Evolutionary conservation across 805 yeast species (phyloP), one percentile per base, ranked within the genome.

Genomic region (Yarrowia sp.): DNA sequence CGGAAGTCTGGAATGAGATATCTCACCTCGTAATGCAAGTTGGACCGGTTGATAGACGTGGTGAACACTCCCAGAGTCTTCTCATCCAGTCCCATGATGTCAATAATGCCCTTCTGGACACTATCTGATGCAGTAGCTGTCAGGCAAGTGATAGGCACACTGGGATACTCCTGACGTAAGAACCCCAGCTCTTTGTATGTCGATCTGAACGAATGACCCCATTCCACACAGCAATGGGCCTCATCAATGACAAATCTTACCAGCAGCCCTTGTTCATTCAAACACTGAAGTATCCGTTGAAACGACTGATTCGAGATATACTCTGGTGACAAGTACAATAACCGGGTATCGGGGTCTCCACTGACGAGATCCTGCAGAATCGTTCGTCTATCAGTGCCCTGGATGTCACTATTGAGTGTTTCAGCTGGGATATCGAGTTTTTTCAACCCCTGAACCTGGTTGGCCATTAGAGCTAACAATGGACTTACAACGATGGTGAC

Each of bases 161-260:
- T 83, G 0, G 97, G 96, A 74, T 85, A 94, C 64, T 85, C 83
- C 36, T 80, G 77, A 72, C 91, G 90, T 77, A 94, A 90, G 71
- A 83, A 84, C 34, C 86, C 85, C 74, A 94, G 81, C 20, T 88
- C 88, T 71, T 91, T 89, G 79, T 94, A 94, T 76, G 93, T 97
- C 0, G 97, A 97, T 65, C 99, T 82, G 77, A 94, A 94, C 77
- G 93, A 98, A 78, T 94, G 97, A 19, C 99, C 99, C 98, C 98
- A 94, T 20, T 95, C 89, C 61, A 97, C 91, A 58, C 94, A 95
- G 82, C 99, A 94, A 78, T 94, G 99, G 0, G 98, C 98, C 74
- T 91, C 99, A 78, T 94, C 99, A 49, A 94, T 91, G 7, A 94
- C 97, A 53, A 94, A 83, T 68, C 98, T 81, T 0, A 97, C 96